Conservation (phyloP, 768 basidiomycete genomes). For the Termitomyces sp. region DNA sequence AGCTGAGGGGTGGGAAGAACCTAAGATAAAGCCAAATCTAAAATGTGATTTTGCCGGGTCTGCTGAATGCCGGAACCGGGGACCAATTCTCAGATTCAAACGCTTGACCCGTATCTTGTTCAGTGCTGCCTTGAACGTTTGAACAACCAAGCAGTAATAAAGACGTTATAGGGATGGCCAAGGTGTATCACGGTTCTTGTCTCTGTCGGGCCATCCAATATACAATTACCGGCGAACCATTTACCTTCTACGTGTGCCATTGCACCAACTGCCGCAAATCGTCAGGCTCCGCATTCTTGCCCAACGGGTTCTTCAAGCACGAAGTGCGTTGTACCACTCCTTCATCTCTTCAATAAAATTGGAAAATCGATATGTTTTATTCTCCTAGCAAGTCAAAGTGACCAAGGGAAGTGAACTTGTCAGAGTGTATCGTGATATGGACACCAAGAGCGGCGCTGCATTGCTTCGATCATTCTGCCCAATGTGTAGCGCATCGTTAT, state of each 20-base stretch:
- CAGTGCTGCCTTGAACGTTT: too few relatives aligned
- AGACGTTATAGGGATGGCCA: background rate
- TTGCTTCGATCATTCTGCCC: conserved; percentile 25
- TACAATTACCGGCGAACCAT: conserved; percentile 17
- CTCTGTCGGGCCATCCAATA: conserved; percentile 13
- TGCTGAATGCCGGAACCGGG: too few relatives aligned
- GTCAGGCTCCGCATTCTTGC: conserved; percentile 22
- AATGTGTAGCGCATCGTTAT: conserved; percentile 22
- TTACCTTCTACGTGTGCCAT: conserved; percentile 18
- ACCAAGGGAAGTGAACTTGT: conserved; percentile 20
- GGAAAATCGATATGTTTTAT: too few relatives aligned
- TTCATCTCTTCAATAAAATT: background rate
- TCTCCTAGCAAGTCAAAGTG: conserved; percentile 18
- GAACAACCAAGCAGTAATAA: background rate
- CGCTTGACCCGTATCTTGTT: too few relatives aligned
- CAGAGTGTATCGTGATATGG: conserved; percentile 19
- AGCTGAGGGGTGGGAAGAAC: too few relatives aligned
- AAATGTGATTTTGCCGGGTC: too few relatives aligned
- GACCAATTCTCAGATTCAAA: too few relatives aligned
- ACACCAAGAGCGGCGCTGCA: conserved; percentile 20
- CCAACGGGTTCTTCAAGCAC: conserved; percentile 22
- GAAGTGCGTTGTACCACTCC: conserved; percentile 14
- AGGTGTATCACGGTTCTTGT: conserved; percentile 11
- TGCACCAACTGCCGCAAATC: conserved; percentile 23
- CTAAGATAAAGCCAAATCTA: too few relatives aligned